These are phyloP conservation scores for Oryza longistaminata DNA, from an alignment of 176 grass and related monocot species.

Conservation along the genomic window DNA sequence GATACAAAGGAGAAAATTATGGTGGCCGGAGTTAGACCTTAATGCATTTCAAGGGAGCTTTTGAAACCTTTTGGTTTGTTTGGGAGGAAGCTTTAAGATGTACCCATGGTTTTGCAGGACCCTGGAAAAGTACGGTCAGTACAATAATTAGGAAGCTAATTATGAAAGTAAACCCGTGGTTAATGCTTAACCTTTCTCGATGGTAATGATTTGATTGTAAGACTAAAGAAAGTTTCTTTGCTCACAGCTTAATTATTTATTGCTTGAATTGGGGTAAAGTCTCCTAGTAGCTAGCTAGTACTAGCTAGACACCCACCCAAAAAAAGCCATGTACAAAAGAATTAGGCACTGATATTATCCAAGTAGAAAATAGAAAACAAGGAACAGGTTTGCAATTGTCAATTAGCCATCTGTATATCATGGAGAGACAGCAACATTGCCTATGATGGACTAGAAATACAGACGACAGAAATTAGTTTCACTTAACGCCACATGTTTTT, in stretches of 20 bases:
- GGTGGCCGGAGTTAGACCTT: background rate
- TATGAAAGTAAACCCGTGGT: background rate
- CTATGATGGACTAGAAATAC: background rate
- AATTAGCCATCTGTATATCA: background rate
- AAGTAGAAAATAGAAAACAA: background rate
- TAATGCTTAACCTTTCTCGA: background rate
- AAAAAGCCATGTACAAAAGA: too few relatives aligned
- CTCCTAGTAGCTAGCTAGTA: background rate
- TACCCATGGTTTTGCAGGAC: background rate
- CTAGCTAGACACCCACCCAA: too few relatives aligned
- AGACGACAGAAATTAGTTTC: background rate
- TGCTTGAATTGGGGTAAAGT: background rate
- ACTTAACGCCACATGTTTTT: too few relatives aligned
- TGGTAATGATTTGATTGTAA: background rate
- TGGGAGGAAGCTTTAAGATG: background rate
- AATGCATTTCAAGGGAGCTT: background rate
- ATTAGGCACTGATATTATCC: background rate
- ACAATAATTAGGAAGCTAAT: conserved; percentile 6
- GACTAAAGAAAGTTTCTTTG: background rate
- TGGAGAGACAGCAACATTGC: too few relatives aligned
- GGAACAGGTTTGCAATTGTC: background rate
- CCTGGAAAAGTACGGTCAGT: conserved; percentile 2
- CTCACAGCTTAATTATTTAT: background rate
- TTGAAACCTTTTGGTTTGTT: background rate
- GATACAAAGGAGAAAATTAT: background rate